Base-by-base conservation (phyloP, 2,329 filamentous ascomycete species). In the Fusarium algeriense region DNA sequence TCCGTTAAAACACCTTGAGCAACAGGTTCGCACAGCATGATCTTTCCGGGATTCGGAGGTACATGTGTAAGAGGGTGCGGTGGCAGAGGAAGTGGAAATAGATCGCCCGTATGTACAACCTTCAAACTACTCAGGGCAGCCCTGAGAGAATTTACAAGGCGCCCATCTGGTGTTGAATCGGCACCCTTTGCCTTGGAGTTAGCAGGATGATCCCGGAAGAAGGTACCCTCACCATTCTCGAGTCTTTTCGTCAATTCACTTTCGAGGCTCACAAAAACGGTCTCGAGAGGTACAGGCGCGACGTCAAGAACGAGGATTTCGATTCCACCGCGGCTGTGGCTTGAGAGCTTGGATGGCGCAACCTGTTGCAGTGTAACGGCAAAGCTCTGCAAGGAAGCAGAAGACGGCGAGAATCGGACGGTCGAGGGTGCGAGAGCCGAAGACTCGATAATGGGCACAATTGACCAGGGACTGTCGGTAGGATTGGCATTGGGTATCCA, bases 21-120 rank as follows among this genome's bases (percentile, higher is more conserved):
- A 19, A 98, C 94, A 12, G 96, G 96, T 79, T 99, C 96, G 79
- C 95, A 98, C n/a, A 97, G 89, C 50, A 93, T 90, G 67, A 98
- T 93, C 81, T 92, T 94, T 44, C 93, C 96, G 0, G 95, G 94
- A 44, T 93, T 93, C 17, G 94, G 89, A 28, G 93, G 90, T 20
- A 93, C 89, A 81, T 97, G 94, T 12, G 94, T 97, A 70, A 97
- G 91, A 15, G 94, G 92, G 80, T 98, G 94, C 5, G 94, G 89
- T 12, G 92, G 89, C 32, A 98, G 85, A 15, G 93, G 93, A 43
- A 99, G 84, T 13, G 88, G 87, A 68, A 92, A 91, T 54, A 95
- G 81, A 80, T 98, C 95, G 23, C 94, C 94, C 1, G 90, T 87
- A 76, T 98, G 96, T 15, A 98, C 89, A 20, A 99, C 87, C 64